Evolutionary conservation across 2,329 filamentous ascomycete genomes (phyloP).

Genomic region (Ophiostoma montium): DNA sequence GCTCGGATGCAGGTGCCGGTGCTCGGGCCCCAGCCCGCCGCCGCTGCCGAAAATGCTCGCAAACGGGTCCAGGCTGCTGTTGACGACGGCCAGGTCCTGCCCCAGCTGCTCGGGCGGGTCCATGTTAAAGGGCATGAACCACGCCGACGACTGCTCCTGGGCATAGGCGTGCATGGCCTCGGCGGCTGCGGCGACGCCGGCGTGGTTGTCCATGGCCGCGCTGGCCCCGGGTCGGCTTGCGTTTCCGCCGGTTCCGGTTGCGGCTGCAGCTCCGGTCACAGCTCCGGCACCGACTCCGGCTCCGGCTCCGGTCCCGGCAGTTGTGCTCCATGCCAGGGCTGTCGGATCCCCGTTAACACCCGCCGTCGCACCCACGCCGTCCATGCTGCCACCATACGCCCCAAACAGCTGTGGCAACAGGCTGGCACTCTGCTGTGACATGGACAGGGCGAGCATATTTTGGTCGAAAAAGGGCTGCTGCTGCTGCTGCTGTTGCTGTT

Average conservation of each 20-base stretch:
- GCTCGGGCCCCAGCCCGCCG: background rate
- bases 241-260: no score
- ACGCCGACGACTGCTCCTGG: conserved; percentile 49
- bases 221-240: background rate
- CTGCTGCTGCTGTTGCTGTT: conserved; percentile 4
- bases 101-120: conserved; percentile 53
- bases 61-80: conserved; percentile 33
- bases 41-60: conserved; percentile 31
- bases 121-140: conserved; percentile 90
- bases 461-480: conserved; percentile 29
- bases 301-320: no score
- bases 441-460: conserved; percentile 38
- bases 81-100: conserved; percentile 30
- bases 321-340: no score
- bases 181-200: background rate
- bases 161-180: conserved; percentile 18
- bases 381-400: conserved; percentile 46
- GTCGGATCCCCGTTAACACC: conserved; percentile 15
- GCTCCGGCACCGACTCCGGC: no score
- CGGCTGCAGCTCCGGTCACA: no score
- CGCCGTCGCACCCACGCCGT: conserved; percentile 16
- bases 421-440: conserved; percentile 33
- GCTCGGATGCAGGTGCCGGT: background rate
- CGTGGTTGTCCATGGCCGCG: conserved; percentile 1
- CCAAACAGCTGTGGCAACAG: conserved; percentile 58